Evolutionary conservation across 2,329 filamentous ascomycete genomes (phyloP).

Genomic region (Parastagonospora nodorum): DNA sequence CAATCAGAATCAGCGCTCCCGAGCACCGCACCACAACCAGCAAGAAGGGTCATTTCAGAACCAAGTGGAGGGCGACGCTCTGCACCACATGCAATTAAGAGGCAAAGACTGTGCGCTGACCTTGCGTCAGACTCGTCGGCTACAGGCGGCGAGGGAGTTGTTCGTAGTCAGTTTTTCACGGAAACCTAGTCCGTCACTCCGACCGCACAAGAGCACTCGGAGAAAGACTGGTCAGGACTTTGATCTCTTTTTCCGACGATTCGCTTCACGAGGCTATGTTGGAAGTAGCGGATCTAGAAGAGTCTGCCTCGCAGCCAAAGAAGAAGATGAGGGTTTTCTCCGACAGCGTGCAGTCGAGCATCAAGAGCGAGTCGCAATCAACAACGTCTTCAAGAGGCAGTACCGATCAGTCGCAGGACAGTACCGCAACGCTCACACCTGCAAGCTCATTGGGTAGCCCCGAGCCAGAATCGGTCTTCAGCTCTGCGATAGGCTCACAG

Average conservation of each 20-base stretch:
- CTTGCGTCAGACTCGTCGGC: conserved; percentile 34
- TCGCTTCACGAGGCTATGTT: conserved; percentile 52
- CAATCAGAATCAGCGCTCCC: conserved; percentile 29
- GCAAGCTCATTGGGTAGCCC: conserved; percentile 37
- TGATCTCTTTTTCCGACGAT: conserved; percentile 55
- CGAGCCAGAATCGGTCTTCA: conserved; percentile 32
- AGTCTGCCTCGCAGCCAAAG: conserved; percentile 33
- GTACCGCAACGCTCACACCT: conserved; percentile 34
- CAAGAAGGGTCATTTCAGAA: conserved; percentile 46
- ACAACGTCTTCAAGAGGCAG: conserved; percentile 29
- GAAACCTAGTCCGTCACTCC: conserved; percentile 51
- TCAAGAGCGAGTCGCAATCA: conserved; percentile 33
- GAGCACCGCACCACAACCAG: conserved; percentile 49
- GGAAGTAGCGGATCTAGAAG: conserved; percentile 39
- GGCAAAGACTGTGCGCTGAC: conserved; percentile 53
- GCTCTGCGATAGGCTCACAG: conserved; percentile 32
- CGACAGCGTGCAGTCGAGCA: conserved; percentile 24
- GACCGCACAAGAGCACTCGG: conserved; percentile 37
- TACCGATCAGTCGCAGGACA: conserved; percentile 32
- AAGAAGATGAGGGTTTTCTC: conserved; percentile 43
- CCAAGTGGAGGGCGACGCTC: conserved; percentile 48
- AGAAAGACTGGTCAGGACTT: conserved; percentile 47
- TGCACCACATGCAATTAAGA: conserved; percentile 51
- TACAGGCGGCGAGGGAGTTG: conserved; percentile 31
- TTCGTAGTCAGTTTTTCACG: conserved; percentile 54